Percentiles rank a stretch among this genome's conserved stretches.
These are phyloP conservation scores for Hippophae tibetana DNA, from an alignment of 306 rosid species.

Conservation along the genomic window DNA sequence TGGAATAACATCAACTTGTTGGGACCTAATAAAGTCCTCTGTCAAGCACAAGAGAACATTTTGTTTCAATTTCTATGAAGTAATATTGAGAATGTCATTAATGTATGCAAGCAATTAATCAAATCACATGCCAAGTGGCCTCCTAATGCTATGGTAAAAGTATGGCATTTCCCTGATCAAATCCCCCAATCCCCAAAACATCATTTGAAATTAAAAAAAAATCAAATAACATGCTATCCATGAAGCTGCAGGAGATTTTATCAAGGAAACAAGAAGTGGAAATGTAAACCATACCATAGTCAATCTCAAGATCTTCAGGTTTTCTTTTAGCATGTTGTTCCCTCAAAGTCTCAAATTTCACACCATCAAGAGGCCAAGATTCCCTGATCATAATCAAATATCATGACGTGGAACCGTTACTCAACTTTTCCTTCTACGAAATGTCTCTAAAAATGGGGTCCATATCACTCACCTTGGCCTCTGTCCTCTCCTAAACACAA, in stretches of 20 bases:
- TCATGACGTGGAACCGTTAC: not conserved
- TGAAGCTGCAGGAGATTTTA: conserved; percentile 1
- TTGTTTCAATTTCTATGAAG: too few relatives aligned
- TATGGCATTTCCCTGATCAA: too few relatives aligned
- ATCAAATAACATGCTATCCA: too few relatives aligned
- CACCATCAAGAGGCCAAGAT: conserved; percentile 83
- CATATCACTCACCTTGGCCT: conserved; percentile 57
- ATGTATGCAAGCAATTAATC: not conserved
- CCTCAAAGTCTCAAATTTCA: conserved; percentile 62
- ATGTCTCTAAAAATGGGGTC: too few relatives aligned
- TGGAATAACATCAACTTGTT: conserved; percentile 32
- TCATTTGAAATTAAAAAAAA: too few relatives aligned
- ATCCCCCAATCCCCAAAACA: too few relatives aligned
- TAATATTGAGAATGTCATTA: too few relatives aligned
- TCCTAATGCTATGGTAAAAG: too few relatives aligned
- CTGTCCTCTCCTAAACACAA: conserved; percentile 72
- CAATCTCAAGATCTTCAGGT: conserved; percentile 76
- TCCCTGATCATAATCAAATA: conserved; percentile 32
- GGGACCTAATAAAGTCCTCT: conserved; percentile 51
- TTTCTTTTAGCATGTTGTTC: conserved; percentile 69
- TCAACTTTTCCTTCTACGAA: too few relatives aligned
- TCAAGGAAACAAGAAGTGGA: conserved; percentile 1
- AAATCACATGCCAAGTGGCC: not conserved
- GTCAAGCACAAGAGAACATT: conserved; percentile 18
- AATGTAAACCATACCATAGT: conserved; percentile 40